Evolutionary conservation across 805 yeast species (phyloP), one percentile per base, ranked within the genome.

Genomic region (Lipomyces chichibuensis): DNA sequence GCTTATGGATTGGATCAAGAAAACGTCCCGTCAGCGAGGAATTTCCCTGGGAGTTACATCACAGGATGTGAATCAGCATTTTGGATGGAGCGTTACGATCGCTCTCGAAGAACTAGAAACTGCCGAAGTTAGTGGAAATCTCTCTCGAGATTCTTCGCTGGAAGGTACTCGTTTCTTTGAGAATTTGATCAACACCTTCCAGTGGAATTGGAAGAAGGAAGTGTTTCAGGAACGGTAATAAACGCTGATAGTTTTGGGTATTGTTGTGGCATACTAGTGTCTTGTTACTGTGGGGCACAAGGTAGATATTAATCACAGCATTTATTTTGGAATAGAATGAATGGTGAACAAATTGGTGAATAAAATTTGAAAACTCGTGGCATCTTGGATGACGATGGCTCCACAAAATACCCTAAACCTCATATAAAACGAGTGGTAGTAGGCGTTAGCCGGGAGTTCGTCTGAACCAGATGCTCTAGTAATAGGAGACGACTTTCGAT

Each of bases 141-240:
- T 91, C 2, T 85, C 89, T 23, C 80, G 90, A 3, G 97, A 91
- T 77, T 87, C 87, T 72, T 87, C 87, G 70, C 80, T 88, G 0
- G 83, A 86, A 59, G 96, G 95, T 0, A 82, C 86, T 2, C 83
- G 84, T 60, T 91, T 86, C 76, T 90, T 84, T 73, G 75, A 80
- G 56, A 90, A 90, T 62, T 13, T 58, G 32, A 59, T 66, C 14
- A 23, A 60, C 6, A 32, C 53, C 7, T 64, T 43, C 43, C 11
- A 54, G 37, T 61, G 59, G 64, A 33, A 54, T 25, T 61, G 59
- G 64, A 61, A 29, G 51, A 2, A 8, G 25, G 57, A 35, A 23
- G 35, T 35, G 23, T 54, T 61, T 54, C 51, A 46, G 7, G 60
- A 57, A 35, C 39, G 23, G 17, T 20, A 53, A 9, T 23, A 29